phyloP scores from a whole-genome alignment of 352 stramenopile species.

The Globisporangium takayamanum region DNA sequence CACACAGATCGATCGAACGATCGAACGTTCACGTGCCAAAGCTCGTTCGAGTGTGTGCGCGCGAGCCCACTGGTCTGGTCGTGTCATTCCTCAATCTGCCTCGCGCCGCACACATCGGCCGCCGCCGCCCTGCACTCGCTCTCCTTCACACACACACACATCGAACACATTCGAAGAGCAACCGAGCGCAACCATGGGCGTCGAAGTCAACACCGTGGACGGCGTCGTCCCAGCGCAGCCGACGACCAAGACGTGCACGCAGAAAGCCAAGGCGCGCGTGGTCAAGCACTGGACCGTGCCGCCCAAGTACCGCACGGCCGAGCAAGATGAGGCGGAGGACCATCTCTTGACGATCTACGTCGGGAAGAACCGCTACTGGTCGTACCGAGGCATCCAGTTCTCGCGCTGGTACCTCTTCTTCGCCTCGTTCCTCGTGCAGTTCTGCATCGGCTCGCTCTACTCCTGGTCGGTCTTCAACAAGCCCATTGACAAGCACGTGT shows the following conservation, averaged over 20 bases:
- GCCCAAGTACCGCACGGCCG: conserved; percentile 26
- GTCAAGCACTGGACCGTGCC: conserved; percentile 45
- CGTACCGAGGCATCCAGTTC: conserved; percentile 34
- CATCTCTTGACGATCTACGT: conserved; percentile 49
- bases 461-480: conserved; percentile 74
- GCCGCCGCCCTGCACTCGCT: not conserved
- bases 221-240: conserved; percentile 9
- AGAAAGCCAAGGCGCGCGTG: conserved; percentile 21
- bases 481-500: conserved; percentile 51
- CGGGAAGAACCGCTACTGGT: conserved; percentile 46
- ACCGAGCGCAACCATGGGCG: conserved; percentile 13
- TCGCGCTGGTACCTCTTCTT: conserved; percentile 63
- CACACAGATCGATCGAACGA: not conserved
- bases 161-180: not conserved
- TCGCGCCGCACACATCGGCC: conserved; percentile 12
- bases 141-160: not conserved
- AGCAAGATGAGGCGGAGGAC: conserved; percentile 48
- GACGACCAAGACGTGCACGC: conserved; percentile 25
- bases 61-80: not conserved
- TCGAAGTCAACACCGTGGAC: conserved; percentile 3
- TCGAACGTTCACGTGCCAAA: not conserved
- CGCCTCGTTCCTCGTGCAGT: conserved; percentile 57
- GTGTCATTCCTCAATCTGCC: conserved; percentile 21
- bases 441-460: conserved; percentile 72
- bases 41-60: not conserved